These are phyloP conservation scores for Paracoccidioides brasiliensis DNA, from an alignment of 2,329 filamentous ascomycete genomes.

Conservation along the genomic window DNA sequence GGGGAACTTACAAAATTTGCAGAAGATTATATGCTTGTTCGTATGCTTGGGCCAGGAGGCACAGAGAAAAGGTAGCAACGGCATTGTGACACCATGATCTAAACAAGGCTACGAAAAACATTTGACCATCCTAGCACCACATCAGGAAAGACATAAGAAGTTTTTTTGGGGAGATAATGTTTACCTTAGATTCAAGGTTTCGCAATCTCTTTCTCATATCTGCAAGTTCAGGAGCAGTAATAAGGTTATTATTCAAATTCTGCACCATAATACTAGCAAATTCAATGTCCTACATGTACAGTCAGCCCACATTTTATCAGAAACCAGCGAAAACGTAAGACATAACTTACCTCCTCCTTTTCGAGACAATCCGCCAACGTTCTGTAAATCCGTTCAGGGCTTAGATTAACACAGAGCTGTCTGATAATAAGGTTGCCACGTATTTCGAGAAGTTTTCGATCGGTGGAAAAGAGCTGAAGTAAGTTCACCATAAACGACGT, in stretches of 20 bases:
- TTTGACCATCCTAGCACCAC: conserved; percentile 63
- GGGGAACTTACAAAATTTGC: conserved; percentile 69
- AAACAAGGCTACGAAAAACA: conserved; percentile 88
- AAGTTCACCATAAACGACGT: conserved; percentile 97
- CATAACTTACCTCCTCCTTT: conserved; percentile 58
- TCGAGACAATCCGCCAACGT: conserved; percentile 94
- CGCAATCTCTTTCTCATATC: conserved; percentile 81
- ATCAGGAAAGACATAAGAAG: conserved; percentile 9
- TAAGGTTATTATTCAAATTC: conserved; percentile 97
- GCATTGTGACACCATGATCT: conserved; percentile 98
- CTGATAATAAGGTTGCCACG: conserved; percentile 92
- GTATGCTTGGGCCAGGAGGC: conserved; percentile 89
- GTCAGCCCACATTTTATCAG: conserved; percentile 7
- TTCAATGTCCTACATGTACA: conserved; percentile 56
- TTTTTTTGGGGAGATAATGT: conserved; percentile 1
- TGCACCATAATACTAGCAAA: conserved; percentile 99
- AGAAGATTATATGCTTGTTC: conserved; percentile 94
- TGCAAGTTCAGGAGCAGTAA: conserved; percentile 85
- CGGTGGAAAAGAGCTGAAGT: conserved; percentile 87
- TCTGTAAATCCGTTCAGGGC: conserved; percentile 87
- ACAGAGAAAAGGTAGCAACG: conserved; percentile 92
- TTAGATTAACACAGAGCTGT: conserved; percentile 83
- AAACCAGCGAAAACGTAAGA: background rate
- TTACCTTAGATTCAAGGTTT: conserved; percentile 74
- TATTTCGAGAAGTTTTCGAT: conserved; percentile 78